Percentiles rank a stretch among this genome's conserved stretches.
Evolutionary conservation across 2,329 filamentous ascomycete genomes (phyloP).

Genomic region (Aspergillus fischeri): DNA sequence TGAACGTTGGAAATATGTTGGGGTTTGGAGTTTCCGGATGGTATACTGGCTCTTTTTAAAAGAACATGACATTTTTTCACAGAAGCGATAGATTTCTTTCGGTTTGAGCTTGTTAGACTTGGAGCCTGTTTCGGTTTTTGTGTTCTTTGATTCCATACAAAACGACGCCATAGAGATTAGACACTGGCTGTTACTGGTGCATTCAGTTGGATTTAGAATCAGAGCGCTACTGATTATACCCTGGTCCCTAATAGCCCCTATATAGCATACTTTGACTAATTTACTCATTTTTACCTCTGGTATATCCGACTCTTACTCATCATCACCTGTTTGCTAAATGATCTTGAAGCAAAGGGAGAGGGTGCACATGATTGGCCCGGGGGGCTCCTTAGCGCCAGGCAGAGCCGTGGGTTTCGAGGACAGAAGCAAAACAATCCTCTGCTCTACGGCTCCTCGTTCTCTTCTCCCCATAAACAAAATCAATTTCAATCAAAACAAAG

Average conservation of each 20-base stretch:
- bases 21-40: slow-evolving; percentile 1
- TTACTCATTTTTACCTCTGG: too few relatives aligned
- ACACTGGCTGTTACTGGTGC: background rate
- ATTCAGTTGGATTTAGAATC: background rate
- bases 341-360: background rate
- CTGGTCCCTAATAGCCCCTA: background rate
- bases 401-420: slow-evolving; percentile 24
- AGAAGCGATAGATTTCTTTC: slow-evolving; percentile 16
- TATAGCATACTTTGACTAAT: background rate
- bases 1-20: background rate
- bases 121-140: background rate
- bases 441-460: slow-evolving; percentile 11
- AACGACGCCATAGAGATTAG: background rate
- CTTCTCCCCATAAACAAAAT: slow-evolving; percentile 12
- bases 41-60: background rate
- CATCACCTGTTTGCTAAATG: background rate
- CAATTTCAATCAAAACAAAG: background rate
- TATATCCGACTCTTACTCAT: background rate
- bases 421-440: slow-evolving; percentile 22
- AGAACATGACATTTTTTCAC: background rate
- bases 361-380: slow-evolving; percentile 14
- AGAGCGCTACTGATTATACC: background rate
- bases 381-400: slow-evolving; percentile 16
- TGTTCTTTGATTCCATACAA: background rate
- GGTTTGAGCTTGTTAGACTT: background rate